Evolutionary conservation across 1,284 basidiomycete genomes (phyloP), one percentile per base, ranked within the genome.

Genomic region (Cryptococcus amylolentus): DNA sequence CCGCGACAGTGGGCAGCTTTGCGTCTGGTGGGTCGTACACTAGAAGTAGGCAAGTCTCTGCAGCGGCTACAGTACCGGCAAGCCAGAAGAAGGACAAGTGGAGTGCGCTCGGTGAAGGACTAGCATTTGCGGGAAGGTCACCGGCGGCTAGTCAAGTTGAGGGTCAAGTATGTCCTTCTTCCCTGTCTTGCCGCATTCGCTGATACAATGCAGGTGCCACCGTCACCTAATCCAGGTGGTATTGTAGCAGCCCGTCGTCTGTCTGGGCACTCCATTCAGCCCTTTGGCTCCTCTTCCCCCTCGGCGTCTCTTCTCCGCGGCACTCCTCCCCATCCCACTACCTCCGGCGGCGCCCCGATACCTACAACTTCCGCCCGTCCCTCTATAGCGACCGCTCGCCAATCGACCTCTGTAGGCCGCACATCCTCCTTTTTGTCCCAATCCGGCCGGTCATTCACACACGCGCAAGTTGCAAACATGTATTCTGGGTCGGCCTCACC

Each of bases 381-480:
- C 40, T 54, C 54, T 16, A 52, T 64, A 5, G 1, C 35, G 9
- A 31, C 39, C 4, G 62, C 66, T n/a, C 52, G 60, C 28, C 62
- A 64, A 7, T 67, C 67, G 5, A 23, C 44, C 18, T 71, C 70
- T 1, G 54, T 71, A 16, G 69, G 70, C 0, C 66, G 76, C 9
- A 73, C 71, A 10, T 69, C 66, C 46, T 72, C 71, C 2, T 77
- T 75, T 63, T 64, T 78, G 12, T 76, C 74, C 1, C 72, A 74
- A 53, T 76, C 75, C 2, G 75, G 76, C 4, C 64, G 76, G 31
- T 77, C 75, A 0, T 72, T 74, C 60, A 72, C 72, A 37, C 76
- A 76, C 47, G 70, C 72, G n/a, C 75, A 75, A 58, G 54, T 70
- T n/a, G 67, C 74, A 20, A 66, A 70, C 55, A 65, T 71, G 67